Conservation (phyloP, 2,329 filamentous ascomycete genomes). For the Fusarium sp. region DNA sequence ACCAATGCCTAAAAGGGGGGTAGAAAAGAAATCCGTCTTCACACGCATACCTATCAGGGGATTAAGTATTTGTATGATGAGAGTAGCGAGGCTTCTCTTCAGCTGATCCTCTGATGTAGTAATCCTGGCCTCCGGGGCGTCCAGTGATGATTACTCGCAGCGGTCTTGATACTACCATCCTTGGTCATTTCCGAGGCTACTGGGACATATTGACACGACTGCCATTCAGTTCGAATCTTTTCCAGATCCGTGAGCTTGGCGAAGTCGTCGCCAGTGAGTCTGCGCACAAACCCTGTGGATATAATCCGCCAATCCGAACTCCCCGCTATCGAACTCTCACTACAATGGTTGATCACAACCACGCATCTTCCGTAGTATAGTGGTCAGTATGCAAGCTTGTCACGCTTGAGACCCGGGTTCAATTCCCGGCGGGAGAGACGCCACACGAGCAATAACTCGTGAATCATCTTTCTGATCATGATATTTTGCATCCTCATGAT, state of each 20-base stretch:
- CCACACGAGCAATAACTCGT: neutral
- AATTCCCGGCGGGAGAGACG: constrained; percentile 1
- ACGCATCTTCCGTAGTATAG: neutral
- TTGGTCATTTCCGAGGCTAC: neutral
- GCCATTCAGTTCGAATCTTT: neutral
- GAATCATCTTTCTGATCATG: neutral
- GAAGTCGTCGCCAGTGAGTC: neutral
- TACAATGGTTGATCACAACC: neutral
- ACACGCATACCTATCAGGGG: too few relatives aligned
- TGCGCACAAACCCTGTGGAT: neutral
- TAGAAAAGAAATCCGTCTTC: too few relatives aligned
- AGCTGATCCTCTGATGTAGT: too few relatives aligned
- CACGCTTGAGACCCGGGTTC: neutral
- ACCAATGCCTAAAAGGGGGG: too few relatives aligned
- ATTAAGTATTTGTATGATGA: too few relatives aligned
- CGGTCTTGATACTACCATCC: too few relatives aligned
- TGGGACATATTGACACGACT: neutral
- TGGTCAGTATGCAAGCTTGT: constrained; percentile 2
- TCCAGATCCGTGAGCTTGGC: neutral
- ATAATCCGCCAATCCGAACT: neutral
- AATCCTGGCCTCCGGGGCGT: too few relatives aligned
- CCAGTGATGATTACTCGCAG: neutral
- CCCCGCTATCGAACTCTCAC: neutral
- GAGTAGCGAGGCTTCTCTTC: too few relatives aligned
- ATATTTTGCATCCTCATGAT: neutral